phyloP scores from a whole-genome alignment of 1,284 basidiomycete genomes.

The Hemileia vastatrix region DNA sequence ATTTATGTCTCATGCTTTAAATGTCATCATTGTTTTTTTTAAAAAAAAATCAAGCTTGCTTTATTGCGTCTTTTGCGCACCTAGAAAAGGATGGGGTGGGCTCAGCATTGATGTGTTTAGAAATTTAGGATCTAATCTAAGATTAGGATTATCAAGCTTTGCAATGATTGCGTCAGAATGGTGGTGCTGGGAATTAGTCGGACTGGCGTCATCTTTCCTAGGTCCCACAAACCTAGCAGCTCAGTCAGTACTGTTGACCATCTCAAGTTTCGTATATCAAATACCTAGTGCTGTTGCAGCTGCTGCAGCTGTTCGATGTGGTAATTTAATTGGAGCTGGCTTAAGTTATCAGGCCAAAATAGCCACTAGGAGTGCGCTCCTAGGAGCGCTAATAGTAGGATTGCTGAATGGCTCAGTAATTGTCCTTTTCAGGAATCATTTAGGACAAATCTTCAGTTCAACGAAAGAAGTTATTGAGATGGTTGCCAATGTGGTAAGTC shows the following conservation, averaged over 20 bases:
- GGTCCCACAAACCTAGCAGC: constrained; percentile 50
- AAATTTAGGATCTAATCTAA: constrained; percentile 61
- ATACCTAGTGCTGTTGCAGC: constrained; percentile 70
- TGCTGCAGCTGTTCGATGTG: constrained; percentile 68
- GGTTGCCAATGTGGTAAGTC: constrained; percentile 9
- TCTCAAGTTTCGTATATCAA: constrained; percentile 76
- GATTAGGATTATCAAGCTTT: constrained; percentile 63
- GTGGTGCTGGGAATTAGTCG: constrained; percentile 81
- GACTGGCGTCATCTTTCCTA: constrained; percentile 34
- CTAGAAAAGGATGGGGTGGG: constrained; percentile 74
- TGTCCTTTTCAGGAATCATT: not conserved
- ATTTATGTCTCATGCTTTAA: not conserved
- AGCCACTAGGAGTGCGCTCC: not conserved
- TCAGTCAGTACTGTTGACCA: no score
- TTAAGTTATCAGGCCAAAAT: not conserved
- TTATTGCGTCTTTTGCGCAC: constrained; percentile 67
- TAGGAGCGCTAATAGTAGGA: not conserved
- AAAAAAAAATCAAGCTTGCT: constrained; percentile 49
- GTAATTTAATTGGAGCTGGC: constrained; percentile 25
- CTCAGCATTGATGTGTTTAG: constrained; percentile 59
- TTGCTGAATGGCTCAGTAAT: constrained; percentile 3
- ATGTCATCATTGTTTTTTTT: no score
- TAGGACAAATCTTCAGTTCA: constrained; percentile 11
- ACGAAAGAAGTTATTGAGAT: constrained; percentile 3
- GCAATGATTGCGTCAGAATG: constrained; percentile 61